Conservation (phyloP, 1,284 basidiomycete species). For the Trametes sp. region DNA sequence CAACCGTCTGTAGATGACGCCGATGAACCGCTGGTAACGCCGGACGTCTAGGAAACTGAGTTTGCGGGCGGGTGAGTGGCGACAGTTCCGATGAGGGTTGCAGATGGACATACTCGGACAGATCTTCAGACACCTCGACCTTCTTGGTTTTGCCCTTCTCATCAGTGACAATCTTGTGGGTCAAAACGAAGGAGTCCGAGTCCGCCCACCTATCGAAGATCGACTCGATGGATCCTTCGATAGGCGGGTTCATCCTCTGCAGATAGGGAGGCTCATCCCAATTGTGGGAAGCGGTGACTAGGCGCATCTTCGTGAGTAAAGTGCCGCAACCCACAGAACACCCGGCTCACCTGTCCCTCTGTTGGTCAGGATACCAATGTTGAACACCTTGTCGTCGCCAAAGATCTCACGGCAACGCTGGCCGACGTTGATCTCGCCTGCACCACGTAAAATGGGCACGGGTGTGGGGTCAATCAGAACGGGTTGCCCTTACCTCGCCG, state of each 20-base stretch:
- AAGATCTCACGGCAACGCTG: conserved; percentile 42
- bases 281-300: conserved; percentile 39
- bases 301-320: not conserved
- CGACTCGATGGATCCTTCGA: conserved; percentile 35
- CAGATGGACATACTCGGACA: conserved; percentile 32
- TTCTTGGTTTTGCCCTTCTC: conserved; percentile 32
- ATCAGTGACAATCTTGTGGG: conserved; percentile 32
- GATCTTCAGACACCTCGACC: conserved; percentile 29
- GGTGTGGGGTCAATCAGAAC: not conserved
- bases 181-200: conserved; percentile 35
- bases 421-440: conserved; percentile 41
- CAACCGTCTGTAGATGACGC: conserved; percentile 38
- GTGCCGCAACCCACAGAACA: too few relatives aligned
- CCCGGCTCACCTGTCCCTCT: conserved; percentile 39
- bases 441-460: not conserved
- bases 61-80: conserved; percentile 1
- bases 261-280: conserved; percentile 41
- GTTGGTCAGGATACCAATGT: conserved; percentile 39
- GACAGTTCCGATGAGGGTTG: not conserved
- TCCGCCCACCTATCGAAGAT: conserved; percentile 33
- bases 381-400: conserved; percentile 38
- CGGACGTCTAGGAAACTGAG: conserved; percentile 36
- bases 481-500: conserved; percentile 27
- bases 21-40: conserved; percentile 40
- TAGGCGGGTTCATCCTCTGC: conserved; percentile 37